Base-by-base conservation (phyloP, 768 basidiomycete genomes). In the Amanita rimosa region DNA sequence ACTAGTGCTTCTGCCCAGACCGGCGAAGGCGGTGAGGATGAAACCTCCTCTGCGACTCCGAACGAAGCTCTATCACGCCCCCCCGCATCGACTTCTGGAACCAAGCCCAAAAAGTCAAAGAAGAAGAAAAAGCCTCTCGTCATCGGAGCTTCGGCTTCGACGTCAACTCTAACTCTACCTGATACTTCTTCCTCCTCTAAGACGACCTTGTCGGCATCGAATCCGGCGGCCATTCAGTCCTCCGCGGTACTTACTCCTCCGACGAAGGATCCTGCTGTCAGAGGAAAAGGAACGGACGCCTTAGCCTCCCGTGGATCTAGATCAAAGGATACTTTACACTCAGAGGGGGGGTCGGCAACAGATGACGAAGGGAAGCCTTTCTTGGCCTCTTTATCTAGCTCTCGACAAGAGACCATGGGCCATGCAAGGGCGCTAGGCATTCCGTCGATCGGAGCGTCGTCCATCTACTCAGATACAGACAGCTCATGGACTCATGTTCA, bases 401-500 rank as follows among this genome's bases (percentile, higher is more conserved):
- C 41, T 27, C 26, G 26, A 27, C 41, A 16, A 27, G 7, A 27
- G 29, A n/a, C 24, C 3, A 16, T n/a, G 13, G 24, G 26, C 1
- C 44, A 46, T 17, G 10, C 31, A 16, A n/a, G 14, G 19, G 29
- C 6, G 22, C 22, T 34, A 40, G 14, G 33, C 29, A 34, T 29
- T 22, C 47, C n/a, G 4, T 27, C 26, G n/a, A 26, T 45, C 52
- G 36, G 29, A 29, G 7, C 6, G 22, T 69, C 49, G 61, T 62
- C 37, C 70, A 65, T 44, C 10, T 43, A 43, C 26, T 11, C 41
- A 43, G 76, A 76, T 51, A 76, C 74, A 1, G 80, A 83, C 53
- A 69, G 73, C 29, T 79, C 79, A 4, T 86, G 85, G 85, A 85
- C 83, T 17, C 80, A 78, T 48, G 79, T 86, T n/a, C 74, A 76